Conservation (phyloP, 306 rosid species). For the Citrullus colocynthis region DNA sequence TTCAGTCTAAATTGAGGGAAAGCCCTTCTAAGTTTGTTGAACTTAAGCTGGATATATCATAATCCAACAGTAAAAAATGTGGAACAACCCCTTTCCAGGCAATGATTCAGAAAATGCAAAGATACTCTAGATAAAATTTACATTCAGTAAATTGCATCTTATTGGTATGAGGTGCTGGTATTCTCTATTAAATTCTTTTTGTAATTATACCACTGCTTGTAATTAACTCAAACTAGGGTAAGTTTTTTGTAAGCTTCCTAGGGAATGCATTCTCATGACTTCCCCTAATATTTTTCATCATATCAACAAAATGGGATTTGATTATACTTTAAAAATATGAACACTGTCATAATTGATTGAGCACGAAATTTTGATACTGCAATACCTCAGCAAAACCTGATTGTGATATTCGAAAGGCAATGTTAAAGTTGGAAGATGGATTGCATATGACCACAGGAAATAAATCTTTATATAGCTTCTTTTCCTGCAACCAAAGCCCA, state of each 20-base stretch:
- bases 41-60: background rate
- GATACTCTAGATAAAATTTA: background rate
- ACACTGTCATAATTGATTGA: background rate
- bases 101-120: background rate
- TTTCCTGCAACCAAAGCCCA: slow-evolving; percentile 41
- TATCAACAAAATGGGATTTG: background rate
- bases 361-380: slow-evolving; percentile 6
- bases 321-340: background rate
- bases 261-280: background rate
- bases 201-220: background rate
- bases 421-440: slow-evolving; percentile 45
- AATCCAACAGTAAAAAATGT: background rate
- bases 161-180: background rate
- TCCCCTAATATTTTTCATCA: background rate
- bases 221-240: background rate
- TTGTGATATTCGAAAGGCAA: slow-evolving; percentile 60
- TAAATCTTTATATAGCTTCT: slow-evolving; percentile 40
- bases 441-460: slow-evolving; percentile 59
- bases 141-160: background rate
- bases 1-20: background rate
- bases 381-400: slow-evolving; percentile 62
- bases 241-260: background rate
- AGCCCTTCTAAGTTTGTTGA: background rate
- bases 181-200: background rate
- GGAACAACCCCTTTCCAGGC: background rate